These are phyloP conservation scores for Xylariomycetidae sp. DNA, from an alignment of 2,329 filamentous ascomycete species.

Conservation along the genomic window DNA sequence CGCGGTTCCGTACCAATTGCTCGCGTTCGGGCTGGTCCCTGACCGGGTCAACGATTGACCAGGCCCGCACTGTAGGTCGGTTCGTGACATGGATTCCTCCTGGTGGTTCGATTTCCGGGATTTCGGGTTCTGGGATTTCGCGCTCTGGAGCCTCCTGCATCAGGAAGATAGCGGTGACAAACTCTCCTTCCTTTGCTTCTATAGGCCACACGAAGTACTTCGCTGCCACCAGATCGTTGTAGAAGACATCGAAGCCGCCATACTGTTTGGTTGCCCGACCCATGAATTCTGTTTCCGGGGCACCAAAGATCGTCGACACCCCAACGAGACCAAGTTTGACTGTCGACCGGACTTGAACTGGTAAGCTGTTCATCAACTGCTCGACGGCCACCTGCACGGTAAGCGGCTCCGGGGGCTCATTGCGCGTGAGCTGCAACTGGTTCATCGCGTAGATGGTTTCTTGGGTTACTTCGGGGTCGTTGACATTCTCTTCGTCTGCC, in stretches of 20 bases:
- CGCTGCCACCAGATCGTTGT: conserved; percentile 1
- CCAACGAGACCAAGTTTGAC: conserved; percentile 3
- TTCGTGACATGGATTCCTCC: no score
- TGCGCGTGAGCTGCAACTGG: conserved; percentile 6
- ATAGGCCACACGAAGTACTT: conserved; percentile 13
- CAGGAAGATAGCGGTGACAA: conserved; percentile 10
- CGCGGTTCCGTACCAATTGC: background rate
- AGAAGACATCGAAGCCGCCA: conserved; percentile 1
- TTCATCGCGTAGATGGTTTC: conserved; percentile 10
- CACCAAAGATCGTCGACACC: conserved; percentile 4
- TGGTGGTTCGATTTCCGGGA: no score
- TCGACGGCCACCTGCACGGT: conserved; percentile 4
- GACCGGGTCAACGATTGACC: background rate
- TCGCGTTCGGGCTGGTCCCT: background rate
- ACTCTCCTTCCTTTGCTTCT: conserved; percentile 5
- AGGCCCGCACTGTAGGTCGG: no score
- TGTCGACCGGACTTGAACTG: background rate
- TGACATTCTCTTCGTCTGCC: background rate
- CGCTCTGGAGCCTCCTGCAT: background rate
- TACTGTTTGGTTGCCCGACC: conserved; percentile 1
- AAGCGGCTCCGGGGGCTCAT: conserved; percentile 3
- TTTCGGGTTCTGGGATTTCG: conserved; percentile 5
- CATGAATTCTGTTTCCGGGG: background rate
- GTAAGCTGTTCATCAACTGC: conserved; percentile 2
- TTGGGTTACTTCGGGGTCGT: background rate